Evolutionary conservation across 2,329 filamentous ascomycete species (phyloP), one percentile per base, ranked within the genome.

Genomic region (Colletotrichum siamense): DNA sequence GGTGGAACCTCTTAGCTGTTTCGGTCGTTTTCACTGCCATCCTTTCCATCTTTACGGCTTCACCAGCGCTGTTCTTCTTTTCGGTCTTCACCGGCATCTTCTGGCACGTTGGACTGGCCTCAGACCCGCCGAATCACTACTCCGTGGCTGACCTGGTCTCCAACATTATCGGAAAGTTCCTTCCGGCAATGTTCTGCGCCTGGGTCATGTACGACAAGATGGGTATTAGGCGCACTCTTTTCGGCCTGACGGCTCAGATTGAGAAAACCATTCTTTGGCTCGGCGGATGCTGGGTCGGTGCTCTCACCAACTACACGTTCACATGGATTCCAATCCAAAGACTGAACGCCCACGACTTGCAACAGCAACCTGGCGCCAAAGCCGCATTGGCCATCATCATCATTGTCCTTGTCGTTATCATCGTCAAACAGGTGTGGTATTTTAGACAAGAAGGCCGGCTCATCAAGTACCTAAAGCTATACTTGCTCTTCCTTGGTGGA

Each of bases 231-330:
- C 93, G 95, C 62, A 92, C 94, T 1, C 90, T 98, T 30, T 85
- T 84, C 2, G 93, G 92, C 2, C 89, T 98, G 3, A 94, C 92
- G 1, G 95, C 96, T 0, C 96, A 98, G 82, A 81, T 98, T 59
- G 96, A 98, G 82, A 98, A 98, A 88, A 95, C 95, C 0, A 85
- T 99, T 4, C 89, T 99, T 32, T 99, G 96, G 94, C 88, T 99
- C 1, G 96, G 96, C 2, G 94, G 93, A 9, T 96, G 94, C 82
- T 99, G 98, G 94, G 92, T 98, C 52, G 97, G 96, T 18, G 94
- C 95, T 2, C 86, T 99, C 79, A 96, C 96, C 81, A 99, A 99
- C 85, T 98, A 98, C 85, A 99, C 97, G 0, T 95, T 99, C 81
- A 94, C 95, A 80, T 94, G 95, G 85, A 98, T 99, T 77, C 97